Evolutionary conservation across 192 early-diverging fungal genomes (phyloP).

Genomic region (Backusella tuberculispora): DNA sequence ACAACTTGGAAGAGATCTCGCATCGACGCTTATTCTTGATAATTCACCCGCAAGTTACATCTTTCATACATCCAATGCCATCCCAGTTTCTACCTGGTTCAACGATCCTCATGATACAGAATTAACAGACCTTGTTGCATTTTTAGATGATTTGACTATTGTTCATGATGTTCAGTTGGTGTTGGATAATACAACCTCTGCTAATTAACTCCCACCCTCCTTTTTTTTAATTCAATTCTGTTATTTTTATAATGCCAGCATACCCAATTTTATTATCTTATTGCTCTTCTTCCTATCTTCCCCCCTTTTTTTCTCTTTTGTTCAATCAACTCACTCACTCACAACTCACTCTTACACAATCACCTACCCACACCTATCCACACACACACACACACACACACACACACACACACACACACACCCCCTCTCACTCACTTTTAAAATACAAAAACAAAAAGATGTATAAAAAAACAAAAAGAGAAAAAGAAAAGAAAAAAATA

Average conservation of each 20-base stretch:
- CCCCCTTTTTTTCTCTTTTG: too few species aligned
- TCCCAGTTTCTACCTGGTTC: conserved; percentile 88
- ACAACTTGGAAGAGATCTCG: conserved; percentile 76
- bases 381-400: neutral
- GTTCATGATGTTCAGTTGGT: conserved; percentile 79
- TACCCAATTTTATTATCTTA: conserved; percentile 15
- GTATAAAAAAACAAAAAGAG: conserved; percentile 6
- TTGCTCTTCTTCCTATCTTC: neutral
- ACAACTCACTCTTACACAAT: neutral
- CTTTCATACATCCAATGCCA: conserved; percentile 87
- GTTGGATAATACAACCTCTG: conserved; percentile 49
- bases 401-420: too few species aligned
- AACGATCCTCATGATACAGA: conserved; percentile 89
- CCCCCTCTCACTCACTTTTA: neutral
- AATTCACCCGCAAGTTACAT: conserved; percentile 86
- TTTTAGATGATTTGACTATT: conserved; percentile 78
- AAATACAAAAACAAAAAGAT: neutral
- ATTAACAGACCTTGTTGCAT: conserved; percentile 82
- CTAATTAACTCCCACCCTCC: neutral
- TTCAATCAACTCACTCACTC: too few species aligned
- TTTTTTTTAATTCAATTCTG: conserved; percentile 3
- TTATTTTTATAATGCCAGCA: conserved; percentile 19
- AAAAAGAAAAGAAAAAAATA: neutral
- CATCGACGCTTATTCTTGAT: conserved; percentile 82
- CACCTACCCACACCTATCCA: neutral